phyloP scores from a whole-genome alignment of 495 filamentous ascomycete genomes.

The Neurospora tetrasperma region DNA sequence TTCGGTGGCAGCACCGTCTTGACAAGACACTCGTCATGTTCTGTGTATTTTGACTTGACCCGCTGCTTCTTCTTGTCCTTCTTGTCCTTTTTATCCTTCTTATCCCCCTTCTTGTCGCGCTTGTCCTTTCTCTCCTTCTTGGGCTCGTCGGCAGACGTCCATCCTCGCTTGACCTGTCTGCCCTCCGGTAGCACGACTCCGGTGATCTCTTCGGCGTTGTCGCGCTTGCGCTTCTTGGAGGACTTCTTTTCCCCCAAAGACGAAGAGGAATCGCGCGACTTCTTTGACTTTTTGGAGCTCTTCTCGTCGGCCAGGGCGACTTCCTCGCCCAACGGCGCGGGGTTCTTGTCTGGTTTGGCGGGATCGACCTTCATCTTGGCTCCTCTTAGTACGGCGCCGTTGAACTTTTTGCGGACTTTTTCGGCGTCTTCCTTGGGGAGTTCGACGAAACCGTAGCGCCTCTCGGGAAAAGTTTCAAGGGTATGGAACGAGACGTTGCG shows the following conservation, averaged over 20 bases:
- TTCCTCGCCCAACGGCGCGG: slow-evolving; percentile 21
- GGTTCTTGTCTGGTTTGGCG: slow-evolving; percentile 47
- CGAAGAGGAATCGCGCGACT: not conserved
- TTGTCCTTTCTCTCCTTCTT: slow-evolving; percentile 42
- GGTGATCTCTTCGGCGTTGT: slow-evolving; percentile 38
- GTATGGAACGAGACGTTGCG: slow-evolving; percentile 73
- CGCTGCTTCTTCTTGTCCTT: slow-evolving; percentile 47
- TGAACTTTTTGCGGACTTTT: slow-evolving; percentile 85
- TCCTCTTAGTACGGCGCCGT: slow-evolving; percentile 77
- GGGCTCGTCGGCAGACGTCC: slow-evolving; percentile 60
- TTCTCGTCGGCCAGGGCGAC: slow-evolving; percentile 26
- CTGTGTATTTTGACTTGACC: slow-evolving; percentile 63
- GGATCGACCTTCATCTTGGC: slow-evolving; percentile 74
- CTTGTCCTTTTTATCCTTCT: slow-evolving; percentile 36
- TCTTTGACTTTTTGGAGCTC: slow-evolving; percentile 29
- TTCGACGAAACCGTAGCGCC: slow-evolving; percentile 79
- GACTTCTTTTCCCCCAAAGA: slow-evolving; percentile 42
- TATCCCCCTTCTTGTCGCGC: slow-evolving; percentile 35
- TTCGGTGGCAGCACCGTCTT: slow-evolving; percentile 66
- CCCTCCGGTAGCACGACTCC: slow-evolving; percentile 63
- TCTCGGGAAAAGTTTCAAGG: slow-evolving; percentile 79
- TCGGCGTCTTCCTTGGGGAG: slow-evolving; percentile 71
- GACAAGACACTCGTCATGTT: slow-evolving; percentile 69
- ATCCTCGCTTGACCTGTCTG: slow-evolving; percentile 79
- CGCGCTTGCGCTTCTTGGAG: slow-evolving; percentile 45